Evolutionary conservation across 2,329 filamentous ascomycete genomes (phyloP), one percentile per base, ranked within the genome.

Genomic region (Colletotrichum melonis): DNA sequence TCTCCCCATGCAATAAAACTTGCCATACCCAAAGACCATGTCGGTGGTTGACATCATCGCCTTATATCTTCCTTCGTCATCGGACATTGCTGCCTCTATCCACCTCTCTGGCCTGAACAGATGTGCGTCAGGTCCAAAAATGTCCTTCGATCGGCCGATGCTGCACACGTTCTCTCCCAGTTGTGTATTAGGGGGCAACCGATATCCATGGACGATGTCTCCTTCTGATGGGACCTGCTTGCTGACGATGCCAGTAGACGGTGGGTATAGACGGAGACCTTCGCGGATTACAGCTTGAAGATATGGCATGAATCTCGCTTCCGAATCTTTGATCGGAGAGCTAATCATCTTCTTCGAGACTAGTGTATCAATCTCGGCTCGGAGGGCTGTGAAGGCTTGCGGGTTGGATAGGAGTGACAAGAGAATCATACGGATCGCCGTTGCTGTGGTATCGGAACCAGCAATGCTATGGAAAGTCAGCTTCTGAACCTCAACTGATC

Each of bases 211-310:
- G 3, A 86, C 78, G 0, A 75, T 77, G 14, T 84, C 76, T 0
- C 86, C 85, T 4, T 78, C 79, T 0, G 75, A 49, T 0, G 88
- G 88, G 0, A 89, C 87, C 22, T 86, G 78, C 0, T 89, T 86
- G 77, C 89, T 86, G 4, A 90, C 80, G 6, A 84, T 77, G 68
- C 88, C 82, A 6, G 82, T 84, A 2, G 89, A 81, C 1, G 82
- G 84, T 1, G 88, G 87, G 74, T 88, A 86, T 11, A 89, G 78
- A 3, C 88, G 84, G 75, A 87, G 79, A 0, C 85, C 84, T 76
- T 91, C 90, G 26, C 84, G 85, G 19, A 91, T 82, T 3, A 88
- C 85, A 4, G 88, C 88, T 42, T 87, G 82, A 3, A 90, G 83
- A 76, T 89, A 87, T 16, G 79, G 81, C 35, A 83, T 79, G 32